Evolutionary conservation across 257 asterid genomes (phyloP).

Genomic region (Ballota nigra): DNA sequence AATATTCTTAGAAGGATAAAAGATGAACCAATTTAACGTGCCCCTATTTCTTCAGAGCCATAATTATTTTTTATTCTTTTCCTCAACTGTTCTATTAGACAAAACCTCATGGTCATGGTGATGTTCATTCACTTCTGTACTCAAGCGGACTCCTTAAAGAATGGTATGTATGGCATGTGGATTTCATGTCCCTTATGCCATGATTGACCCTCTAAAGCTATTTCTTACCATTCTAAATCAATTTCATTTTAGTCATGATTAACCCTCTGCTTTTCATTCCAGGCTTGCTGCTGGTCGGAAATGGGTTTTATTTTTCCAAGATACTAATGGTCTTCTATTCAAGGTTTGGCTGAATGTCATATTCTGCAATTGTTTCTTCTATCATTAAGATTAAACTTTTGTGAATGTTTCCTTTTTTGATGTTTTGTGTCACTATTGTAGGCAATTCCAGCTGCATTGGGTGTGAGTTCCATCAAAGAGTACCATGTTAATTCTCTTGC

Average conservation of each 20-base stretch:
- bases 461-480: conserved; percentile 79
- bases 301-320: conserved; percentile 98
- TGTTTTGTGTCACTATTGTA: conserved; percentile 25
- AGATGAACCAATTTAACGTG: conserved; percentile 11
- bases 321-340: conserved; percentile 96
- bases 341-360: conserved; percentile 52
- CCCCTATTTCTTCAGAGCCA: conserved; percentile 8
- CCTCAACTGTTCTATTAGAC: conserved; percentile 48
- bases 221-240: background rate
- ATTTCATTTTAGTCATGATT: conserved; percentile 18
- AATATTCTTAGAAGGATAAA: background rate
- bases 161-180: conserved; percentile 51
- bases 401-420: conserved; percentile 6
- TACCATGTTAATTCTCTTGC: conserved; percentile 98
- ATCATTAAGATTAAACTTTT: background rate
- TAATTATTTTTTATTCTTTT: conserved; percentile 14
- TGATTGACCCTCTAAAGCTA: background rate
- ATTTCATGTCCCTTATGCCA: conserved; percentile 8
- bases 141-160: conserved; percentile 84
- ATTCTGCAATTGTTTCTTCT: conserved; percentile 9
- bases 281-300: conserved; percentile 85
- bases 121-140: conserved; percentile 93
- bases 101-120: conserved; percentile 99
- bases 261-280: conserved; percentile 21
- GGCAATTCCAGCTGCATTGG: conserved; percentile 95